Conservation (phyloP, 75 land plant genomes). For the Pinus tabuliformis region DNA sequence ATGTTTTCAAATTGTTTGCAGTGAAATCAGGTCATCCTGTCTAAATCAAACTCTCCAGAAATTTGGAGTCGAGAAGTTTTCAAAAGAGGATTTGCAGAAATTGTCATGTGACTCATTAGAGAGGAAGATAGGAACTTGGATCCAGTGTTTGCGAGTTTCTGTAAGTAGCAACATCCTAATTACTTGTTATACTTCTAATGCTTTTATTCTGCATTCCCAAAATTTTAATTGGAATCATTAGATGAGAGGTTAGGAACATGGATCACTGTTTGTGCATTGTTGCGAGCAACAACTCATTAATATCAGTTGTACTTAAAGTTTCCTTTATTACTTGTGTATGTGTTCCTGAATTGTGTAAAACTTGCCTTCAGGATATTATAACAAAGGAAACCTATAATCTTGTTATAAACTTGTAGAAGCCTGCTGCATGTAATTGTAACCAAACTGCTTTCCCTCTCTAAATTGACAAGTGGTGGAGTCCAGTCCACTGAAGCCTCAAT, state of each 20-base stretch:
- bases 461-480: not conserved
- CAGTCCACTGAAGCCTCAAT: not conserved
- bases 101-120: conserved; percentile 35
- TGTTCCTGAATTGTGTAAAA: not conserved
- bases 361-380: not conserved
- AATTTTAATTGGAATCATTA: too few species aligned
- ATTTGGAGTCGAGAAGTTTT: conserved; percentile 38
- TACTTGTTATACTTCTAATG: not conserved
- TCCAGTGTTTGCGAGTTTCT: conserved; percentile 25
- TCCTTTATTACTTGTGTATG: not conserved
- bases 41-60: conserved; percentile 36
- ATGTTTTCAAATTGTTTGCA: not conserved
- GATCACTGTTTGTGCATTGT: not conserved
- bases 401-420: not conserved
- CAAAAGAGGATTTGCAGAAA: conserved; percentile 34
- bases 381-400: not conserved
- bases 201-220: too few species aligned
- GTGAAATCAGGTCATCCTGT: conserved; percentile 8
- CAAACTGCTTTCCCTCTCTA: not conserved
- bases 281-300: not conserved
- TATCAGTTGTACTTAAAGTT: not conserved
- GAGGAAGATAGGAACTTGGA: conserved; percentile 38
- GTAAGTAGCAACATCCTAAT: conserved; percentile 17
- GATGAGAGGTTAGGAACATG: not conserved
- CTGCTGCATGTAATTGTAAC: not conserved